Evolutionary conservation across 345 rosid genomes (phyloP).

Genomic region (Carallia pectinifolia): DNA sequence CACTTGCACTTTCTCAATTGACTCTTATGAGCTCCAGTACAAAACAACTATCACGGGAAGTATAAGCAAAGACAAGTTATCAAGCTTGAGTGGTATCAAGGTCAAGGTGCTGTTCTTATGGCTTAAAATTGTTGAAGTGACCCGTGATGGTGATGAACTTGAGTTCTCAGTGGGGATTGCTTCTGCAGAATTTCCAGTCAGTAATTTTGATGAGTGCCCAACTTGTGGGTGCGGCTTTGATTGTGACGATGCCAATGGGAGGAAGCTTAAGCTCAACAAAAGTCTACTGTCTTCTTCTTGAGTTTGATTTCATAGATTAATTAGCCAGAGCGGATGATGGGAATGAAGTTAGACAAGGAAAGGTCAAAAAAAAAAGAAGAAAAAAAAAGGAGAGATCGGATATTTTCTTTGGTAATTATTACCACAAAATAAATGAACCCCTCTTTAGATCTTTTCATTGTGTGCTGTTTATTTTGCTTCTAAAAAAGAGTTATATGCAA

Average conservation of each 20-base stretch:
- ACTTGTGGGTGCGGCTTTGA: conserved; percentile 57
- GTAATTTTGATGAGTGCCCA: conserved; percentile 37
- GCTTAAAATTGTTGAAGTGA: conserved; percentile 45
- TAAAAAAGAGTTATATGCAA: no score
- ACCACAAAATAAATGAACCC: no score
- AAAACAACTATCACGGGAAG: conserved; percentile 34
- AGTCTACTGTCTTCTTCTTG: conserved; percentile 11
- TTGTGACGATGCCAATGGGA: conserved; percentile 20
- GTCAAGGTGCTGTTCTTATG: conserved; percentile 50
- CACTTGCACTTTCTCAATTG: conserved; percentile 40
- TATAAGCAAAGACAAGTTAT: conserved; percentile 36
- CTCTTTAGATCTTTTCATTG: no score
- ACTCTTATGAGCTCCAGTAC: conserved; percentile 51
- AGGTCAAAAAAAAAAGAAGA: no score
- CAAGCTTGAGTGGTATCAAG: conserved; percentile 39
- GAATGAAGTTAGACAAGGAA: no score
- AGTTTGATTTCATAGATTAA: background rate
- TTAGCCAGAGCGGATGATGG: background rate
- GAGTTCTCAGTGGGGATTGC: conserved; percentile 52
- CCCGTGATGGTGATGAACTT: conserved; percentile 36
- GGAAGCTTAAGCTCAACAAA: conserved; percentile 3
- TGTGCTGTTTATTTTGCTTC: no score
- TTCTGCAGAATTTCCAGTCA: conserved; percentile 39
- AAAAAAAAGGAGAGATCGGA: no score
- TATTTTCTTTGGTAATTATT: no score